Percentiles rank a stretch among this genome's conserved stretches.
Evolutionary conservation across 805 yeast species (phyloP).

Genomic region (Wickerhamiella azyma): DNA sequence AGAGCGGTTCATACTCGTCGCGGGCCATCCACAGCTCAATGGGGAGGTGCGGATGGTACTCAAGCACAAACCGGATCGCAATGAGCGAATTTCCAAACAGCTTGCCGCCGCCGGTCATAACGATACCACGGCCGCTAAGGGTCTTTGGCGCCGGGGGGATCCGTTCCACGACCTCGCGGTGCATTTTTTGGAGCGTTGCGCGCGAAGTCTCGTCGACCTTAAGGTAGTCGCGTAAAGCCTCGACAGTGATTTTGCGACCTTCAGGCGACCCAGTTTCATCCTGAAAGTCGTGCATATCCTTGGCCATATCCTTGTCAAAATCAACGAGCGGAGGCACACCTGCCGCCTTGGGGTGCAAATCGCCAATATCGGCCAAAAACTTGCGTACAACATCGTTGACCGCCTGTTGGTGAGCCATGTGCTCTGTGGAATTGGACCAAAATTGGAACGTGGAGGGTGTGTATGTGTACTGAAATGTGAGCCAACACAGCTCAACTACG

Average conservation of each 20-base stretch:
- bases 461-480: not conserved
- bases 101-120: constrained; percentile 68
- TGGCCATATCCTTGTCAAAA: not conserved
- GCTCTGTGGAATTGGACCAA: not conserved
- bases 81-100: constrained; percentile 58
- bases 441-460: not conserved
- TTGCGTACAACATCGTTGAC: not conserved
- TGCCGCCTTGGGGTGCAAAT: constrained; percentile 1
- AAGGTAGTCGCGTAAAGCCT: not conserved
- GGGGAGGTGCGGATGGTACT: constrained; percentile 52
- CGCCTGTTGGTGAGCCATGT: not conserved
- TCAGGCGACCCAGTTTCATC: not conserved
- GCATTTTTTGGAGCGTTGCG: not conserved
- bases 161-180: not conserved
- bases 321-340: constrained; percentile 1
- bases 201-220: not conserved
- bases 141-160: not conserved
- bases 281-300: constrained; percentile 3
- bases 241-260: not conserved
- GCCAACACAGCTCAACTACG: not conserved
- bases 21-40: constrained; percentile 73
- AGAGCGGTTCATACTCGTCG: constrained; percentile 56
- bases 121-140: constrained; percentile 38
- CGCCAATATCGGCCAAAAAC: not conserved
- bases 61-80: constrained; percentile 50